A percentile compares a stretch with the other conserved stretches of the same genome.
phyloP scores from a whole-genome alignment of 805 yeast species.

The Lipomyces lipofer region DNA sequence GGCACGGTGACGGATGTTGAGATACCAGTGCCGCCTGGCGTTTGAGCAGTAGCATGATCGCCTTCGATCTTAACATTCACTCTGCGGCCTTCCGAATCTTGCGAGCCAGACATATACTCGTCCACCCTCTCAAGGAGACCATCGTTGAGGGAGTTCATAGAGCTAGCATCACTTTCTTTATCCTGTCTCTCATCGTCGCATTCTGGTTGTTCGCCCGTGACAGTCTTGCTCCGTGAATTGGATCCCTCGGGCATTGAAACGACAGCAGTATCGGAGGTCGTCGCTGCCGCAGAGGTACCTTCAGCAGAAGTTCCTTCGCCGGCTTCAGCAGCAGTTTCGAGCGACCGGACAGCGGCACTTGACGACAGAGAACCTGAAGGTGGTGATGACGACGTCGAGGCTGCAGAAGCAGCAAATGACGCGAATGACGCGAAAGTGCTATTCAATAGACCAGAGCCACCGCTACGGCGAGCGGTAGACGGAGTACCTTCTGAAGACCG shows the following conservation, averaged over 20 bases:
- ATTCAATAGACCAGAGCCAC: slow-evolving; percentile 17
- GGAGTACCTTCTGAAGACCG: slow-evolving; percentile 7
- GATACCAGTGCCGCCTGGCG: slow-evolving; percentile 13
- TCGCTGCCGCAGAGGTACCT: slow-evolving; percentile 4
- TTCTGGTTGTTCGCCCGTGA: slow-evolving; percentile 5
- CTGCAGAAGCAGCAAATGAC: slow-evolving; percentile 24
- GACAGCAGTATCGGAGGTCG: slow-evolving; percentile 1
- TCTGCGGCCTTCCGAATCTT: slow-evolving; percentile 4
- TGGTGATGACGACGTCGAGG: slow-evolving; percentile 6
- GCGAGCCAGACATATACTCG: slow-evolving; percentile 8
- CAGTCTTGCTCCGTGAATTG: background rate
- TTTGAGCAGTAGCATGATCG: slow-evolving; percentile 6
- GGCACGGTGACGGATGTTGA: slow-evolving; percentile 6
- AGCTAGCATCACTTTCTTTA: slow-evolving; percentile 5
- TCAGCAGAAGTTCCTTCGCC: slow-evolving; percentile 5
- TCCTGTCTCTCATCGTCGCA: slow-evolving; percentile 1
- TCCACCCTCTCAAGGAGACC: slow-evolving; percentile 8
- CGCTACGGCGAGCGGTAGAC: slow-evolving; percentile 8
- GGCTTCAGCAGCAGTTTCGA: slow-evolving; percentile 9
- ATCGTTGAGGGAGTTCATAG: slow-evolving; percentile 1
- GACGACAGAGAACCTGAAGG: slow-evolving; percentile 5
- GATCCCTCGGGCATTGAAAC: slow-evolving; percentile 3
- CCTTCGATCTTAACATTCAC: slow-evolving; percentile 1
- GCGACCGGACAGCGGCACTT: background rate
- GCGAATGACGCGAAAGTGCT: slow-evolving; percentile 17